Evolutionary conservation across 768 basidiomycete species (phyloP).

Genomic region (Omphalotus guepiniiformis): DNA sequence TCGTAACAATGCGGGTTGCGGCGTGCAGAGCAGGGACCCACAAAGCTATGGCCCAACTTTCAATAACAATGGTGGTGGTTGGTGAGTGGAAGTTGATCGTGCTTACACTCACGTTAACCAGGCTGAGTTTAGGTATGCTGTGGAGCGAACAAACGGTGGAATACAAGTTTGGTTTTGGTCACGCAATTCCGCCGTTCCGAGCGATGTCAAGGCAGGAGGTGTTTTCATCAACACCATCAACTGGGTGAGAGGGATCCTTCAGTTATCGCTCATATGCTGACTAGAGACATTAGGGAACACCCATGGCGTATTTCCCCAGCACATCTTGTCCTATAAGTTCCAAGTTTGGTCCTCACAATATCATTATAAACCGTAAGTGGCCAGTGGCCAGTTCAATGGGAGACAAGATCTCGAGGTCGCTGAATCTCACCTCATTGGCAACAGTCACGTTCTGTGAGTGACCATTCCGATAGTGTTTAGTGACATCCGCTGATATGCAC

Average conservation of each 20-base stretch:
- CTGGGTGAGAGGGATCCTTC: slow-evolving; percentile 41
- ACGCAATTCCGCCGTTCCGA: slow-evolving; percentile 45
- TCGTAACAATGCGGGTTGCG: slow-evolving; percentile 54
- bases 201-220: slow-evolving; percentile 39
- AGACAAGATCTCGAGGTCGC: neutral
- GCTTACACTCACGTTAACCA: no score
- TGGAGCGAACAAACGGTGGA: slow-evolving; percentile 50
- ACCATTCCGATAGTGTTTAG: slow-evolving; percentile 7
- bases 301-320: slow-evolving; percentile 57
- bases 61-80: slow-evolving; percentile 57
- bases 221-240: slow-evolving; percentile 38
- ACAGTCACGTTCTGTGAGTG: slow-evolving; percentile 30
- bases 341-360: slow-evolving; percentile 54
- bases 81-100: slow-evolving; percentile 28
- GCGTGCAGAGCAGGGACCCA: slow-evolving; percentile 30
- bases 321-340: slow-evolving; percentile 52
- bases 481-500: neutral
- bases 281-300: slow-evolving; percentile 39
- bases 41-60: slow-evolving; percentile 55
- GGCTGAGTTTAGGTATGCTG: slow-evolving; percentile 47
- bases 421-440: neutral
- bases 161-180: slow-evolving; percentile 78
- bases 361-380: slow-evolving; percentile 49
- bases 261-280: neutral
- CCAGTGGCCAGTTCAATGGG: no score